Evolutionary conservation across 2,329 filamentous ascomycete species (phyloP), one percentile per base, ranked within the genome.

Genomic region (Paraphaeosphaeria sporulosa): DNA sequence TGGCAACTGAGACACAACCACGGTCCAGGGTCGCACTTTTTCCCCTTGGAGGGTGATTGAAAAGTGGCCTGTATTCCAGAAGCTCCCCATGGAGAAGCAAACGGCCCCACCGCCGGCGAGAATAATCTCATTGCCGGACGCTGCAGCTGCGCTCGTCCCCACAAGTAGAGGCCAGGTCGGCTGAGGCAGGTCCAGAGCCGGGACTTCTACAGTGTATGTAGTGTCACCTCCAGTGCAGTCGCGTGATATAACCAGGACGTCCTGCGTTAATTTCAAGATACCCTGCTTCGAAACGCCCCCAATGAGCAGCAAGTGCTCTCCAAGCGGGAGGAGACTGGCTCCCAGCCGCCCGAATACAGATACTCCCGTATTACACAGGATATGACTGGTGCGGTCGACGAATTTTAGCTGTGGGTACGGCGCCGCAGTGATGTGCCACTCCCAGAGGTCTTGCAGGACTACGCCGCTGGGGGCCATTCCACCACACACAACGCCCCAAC

Each of bases 11-110:
- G 44, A 50, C 44, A 57, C 48, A 23, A 46, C 19, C 25, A 64
- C 36, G 19, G 55, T 48, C 72, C 73, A 74, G 53, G 60, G 27
- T 48, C 55, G 65, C 40, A 57, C 27, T 55, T 64, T 64, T 62
- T 52, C 60, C 58, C 49, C 59, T 38, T 34, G 49, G 46, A 59
- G 54, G 44, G 65, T 65, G 30, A 77, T 67, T 4, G 60, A 63
- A 17, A 76, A 53, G 36, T 62, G 64, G 13, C 68, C 68, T 55
- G 70, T 55, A 51, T 93, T 94, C 91, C 92, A 96, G 70, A 87
- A 93, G 7, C 91, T 91, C 1, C 93, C 93, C 84, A 96, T 96
- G 0, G 92, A 93, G 80, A 96, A 96, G 75, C 93, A 96, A 0
- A 93, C 92, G 17, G 91, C 92, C 40, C 93, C 94, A 17, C 94